Percentiles rank a stretch among this genome's conserved stretches.
phyloP scores from a whole-genome alignment of 2,329 filamentous ascomycete genomes.

The Gliomastix tumulicola region DNA sequence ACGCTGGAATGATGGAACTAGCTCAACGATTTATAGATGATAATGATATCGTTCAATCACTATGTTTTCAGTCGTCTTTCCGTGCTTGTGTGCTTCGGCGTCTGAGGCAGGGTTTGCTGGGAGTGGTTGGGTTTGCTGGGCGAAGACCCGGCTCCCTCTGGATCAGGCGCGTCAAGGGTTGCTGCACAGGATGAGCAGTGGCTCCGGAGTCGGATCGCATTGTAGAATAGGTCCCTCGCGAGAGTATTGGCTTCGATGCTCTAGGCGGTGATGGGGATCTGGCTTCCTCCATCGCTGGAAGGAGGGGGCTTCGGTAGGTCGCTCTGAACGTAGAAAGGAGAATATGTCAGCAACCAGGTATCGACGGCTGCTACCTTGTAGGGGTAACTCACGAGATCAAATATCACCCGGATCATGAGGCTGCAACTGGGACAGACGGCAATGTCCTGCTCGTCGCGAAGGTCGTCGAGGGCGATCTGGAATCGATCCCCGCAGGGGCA shows the following conservation, averaged over 20 bases:
- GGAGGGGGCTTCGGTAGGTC: slow-evolving; percentile 32
- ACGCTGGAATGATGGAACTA: no score
- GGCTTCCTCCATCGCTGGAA: slow-evolving; percentile 19
- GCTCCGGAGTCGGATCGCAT: not conserved
- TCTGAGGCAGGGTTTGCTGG: not conserved
- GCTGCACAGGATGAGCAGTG: not conserved
- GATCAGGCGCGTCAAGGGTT: no score
- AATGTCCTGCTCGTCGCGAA: slow-evolving; percentile 85
- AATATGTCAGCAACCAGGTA: not conserved
- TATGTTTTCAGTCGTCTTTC: no score
- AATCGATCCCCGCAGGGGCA: slow-evolving; percentile 97
- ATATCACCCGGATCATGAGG: slow-evolving; percentile 93
- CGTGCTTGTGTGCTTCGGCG: not conserved
- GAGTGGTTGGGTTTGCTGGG: no score
- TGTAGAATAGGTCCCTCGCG: not conserved
- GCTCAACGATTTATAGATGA: no score
- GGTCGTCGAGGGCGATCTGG: slow-evolving; percentile 77
- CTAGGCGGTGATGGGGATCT: slow-evolving; percentile 33
- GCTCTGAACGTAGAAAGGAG: slow-evolving; percentile 28
- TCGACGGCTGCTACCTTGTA: not conserved
- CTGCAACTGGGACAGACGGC: slow-evolving; percentile 98
- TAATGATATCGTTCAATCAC: no score
- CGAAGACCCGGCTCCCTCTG: no score
- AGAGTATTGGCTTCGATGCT: not conserved
- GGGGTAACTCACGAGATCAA: slow-evolving; percentile 61